Conservation (phyloP, 2,329 filamentous ascomycete genomes). For the Cytospora schulzeri region DNA sequence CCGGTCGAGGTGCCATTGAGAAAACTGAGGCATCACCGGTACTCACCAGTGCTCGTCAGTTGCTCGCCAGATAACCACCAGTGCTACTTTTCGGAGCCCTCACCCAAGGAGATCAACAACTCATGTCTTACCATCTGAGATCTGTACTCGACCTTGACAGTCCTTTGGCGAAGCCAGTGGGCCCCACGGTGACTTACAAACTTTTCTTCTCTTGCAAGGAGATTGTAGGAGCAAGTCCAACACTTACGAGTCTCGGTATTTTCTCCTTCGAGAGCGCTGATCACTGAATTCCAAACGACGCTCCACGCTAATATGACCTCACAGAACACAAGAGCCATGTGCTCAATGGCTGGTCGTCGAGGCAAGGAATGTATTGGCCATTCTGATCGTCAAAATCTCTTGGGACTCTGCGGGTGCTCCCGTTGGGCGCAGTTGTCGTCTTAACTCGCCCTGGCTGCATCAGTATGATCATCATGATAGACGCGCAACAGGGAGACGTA, state of each 20-base stretch:
- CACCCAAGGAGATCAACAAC: constrained; percentile 25
- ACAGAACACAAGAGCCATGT: constrained; percentile 18
- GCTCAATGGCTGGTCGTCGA: constrained; percentile 18
- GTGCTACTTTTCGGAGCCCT: constrained; percentile 25
- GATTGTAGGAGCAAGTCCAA: constrained; percentile 7
- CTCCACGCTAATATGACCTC: constrained; percentile 19
- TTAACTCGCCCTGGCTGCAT: neutral
- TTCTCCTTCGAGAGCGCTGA: constrained; percentile 20
- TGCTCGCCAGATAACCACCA: too few species aligned
- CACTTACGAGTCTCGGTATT: constrained; percentile 12
- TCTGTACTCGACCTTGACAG: constrained; percentile 18
- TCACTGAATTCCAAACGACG: constrained; percentile 14
- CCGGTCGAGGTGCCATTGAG: constrained; percentile 9
- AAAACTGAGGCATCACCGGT: constrained; percentile 21
- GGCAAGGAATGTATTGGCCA: constrained; percentile 25
- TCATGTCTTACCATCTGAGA: constrained; percentile 26
- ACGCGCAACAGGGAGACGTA: constrained; percentile 1
- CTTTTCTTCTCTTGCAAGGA: neutral
- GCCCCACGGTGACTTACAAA: neutral
- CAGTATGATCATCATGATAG: constrained; percentile 9
- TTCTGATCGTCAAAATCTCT: constrained; percentile 24
- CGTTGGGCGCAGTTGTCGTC: constrained; percentile 5
- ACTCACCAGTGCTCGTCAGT: constrained; percentile 1
- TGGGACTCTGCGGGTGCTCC: constrained; percentile 19
- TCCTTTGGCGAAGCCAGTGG: constrained; percentile 10